Evolutionary conservation across 306 rosid genomes (phyloP).

Genomic region (Fragaria nilgerrensis): DNA sequence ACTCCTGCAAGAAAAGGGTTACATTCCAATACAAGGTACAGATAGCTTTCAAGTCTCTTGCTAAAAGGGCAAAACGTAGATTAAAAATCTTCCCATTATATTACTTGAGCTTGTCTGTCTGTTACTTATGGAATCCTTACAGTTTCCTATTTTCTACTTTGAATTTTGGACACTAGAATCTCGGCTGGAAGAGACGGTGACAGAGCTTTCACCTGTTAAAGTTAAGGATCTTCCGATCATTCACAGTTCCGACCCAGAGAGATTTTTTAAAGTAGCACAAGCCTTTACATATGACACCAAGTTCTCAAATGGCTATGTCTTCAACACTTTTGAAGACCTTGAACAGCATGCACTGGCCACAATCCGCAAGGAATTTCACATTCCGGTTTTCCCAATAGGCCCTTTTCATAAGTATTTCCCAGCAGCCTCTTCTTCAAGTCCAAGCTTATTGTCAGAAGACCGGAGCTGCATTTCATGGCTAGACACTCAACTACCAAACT

Average conservation of each 20-base stretch:
- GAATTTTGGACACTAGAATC: conserved; percentile 16
- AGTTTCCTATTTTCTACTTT: not conserved
- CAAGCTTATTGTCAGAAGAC: conserved; percentile 44
- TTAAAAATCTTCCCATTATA: not conserved
- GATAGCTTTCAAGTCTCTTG: not conserved
- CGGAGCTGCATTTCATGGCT: conserved; percentile 54
- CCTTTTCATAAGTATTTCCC: conserved; percentile 48
- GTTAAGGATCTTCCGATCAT: conserved; percentile 44
- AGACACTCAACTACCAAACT: conserved; percentile 24
- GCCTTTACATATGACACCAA: conserved; percentile 25
- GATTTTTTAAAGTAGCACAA: conserved; percentile 10
- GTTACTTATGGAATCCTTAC: not conserved
- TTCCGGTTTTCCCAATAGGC: conserved; percentile 53
- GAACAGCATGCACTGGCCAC: conserved; percentile 36
- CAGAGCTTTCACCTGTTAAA: conserved; percentile 39
- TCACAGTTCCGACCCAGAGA: conserved; percentile 13
- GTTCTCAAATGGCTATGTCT: conserved; percentile 46
- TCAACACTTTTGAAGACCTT: conserved; percentile 50
- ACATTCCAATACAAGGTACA: conserved; percentile 35
- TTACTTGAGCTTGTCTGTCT: not conserved
- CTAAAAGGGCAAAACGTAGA: not conserved
- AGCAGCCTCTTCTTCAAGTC: conserved; percentile 16
- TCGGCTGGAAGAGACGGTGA: conserved; percentile 32
- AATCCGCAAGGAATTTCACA: conserved; percentile 17
- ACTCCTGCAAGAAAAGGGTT: conserved; percentile 27